Evolutionary conservation across 2,329 filamentous ascomycete genomes (phyloP).

Genomic region (Canariomyces notabilis): DNA sequence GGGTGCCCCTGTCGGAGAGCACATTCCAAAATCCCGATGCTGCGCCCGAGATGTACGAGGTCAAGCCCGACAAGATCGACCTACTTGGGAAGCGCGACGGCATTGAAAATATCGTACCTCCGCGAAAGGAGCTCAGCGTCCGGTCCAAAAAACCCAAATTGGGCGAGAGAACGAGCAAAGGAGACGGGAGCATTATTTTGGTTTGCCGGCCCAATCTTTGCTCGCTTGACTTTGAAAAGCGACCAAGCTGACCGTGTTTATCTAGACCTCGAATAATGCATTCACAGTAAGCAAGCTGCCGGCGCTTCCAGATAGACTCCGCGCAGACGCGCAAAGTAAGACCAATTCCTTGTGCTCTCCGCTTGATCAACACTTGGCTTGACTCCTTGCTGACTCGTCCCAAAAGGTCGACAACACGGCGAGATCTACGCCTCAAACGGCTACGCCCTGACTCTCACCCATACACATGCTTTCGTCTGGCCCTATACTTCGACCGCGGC

Average conservation of each 20-base stretch:
- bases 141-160: slow-evolving; percentile 59
- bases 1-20: slow-evolving; percentile 53
- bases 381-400: slow-evolving; percentile 23
- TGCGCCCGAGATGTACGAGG: slow-evolving; percentile 51
- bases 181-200: slow-evolving; percentile 62
- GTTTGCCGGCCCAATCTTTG: slow-evolving; percentile 47
- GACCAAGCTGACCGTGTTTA: slow-evolving; percentile 21
- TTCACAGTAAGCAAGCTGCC: slow-evolving; percentile 83
- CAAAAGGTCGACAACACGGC: slow-evolving; percentile 59
- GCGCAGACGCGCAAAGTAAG: slow-evolving; percentile 61
- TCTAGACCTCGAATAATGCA: slow-evolving; percentile 73
- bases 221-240: not conserved
- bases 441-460: slow-evolving; percentile 76
- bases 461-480: slow-evolving; percentile 83
- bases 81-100: slow-evolving; percentile 44
- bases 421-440: slow-evolving; percentile 60
- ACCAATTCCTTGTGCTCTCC: slow-evolving; percentile 10
- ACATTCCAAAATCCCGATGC: slow-evolving; percentile 50
- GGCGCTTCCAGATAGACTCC: slow-evolving; percentile 72
- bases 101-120: slow-evolving; percentile 36
- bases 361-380: not conserved
- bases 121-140: slow-evolving; percentile 49
- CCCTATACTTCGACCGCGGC: slow-evolving; percentile 68
- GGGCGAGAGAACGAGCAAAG: slow-evolving; percentile 59
- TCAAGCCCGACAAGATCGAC: slow-evolving; percentile 49